Base-by-base conservation (phyloP, 176 grass and related monocot genomes). In the Thalia dealbata region DNA sequence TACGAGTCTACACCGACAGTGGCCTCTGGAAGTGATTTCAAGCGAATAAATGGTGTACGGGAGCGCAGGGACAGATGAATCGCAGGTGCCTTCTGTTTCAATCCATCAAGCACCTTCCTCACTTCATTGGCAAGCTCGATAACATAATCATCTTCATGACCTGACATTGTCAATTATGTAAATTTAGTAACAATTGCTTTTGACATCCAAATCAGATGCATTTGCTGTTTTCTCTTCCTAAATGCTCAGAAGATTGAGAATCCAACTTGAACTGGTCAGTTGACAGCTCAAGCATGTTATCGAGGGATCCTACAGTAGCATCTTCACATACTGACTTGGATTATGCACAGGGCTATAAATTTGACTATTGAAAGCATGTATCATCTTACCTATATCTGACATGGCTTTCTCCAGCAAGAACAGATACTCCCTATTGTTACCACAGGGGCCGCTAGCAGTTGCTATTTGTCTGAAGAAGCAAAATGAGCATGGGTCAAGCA, bases 71-170 rank as follows among this genome's bases (percentile, higher is more conserved):
- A 19, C n/a, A 77, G 52, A 64, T 32, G 78, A n/a, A 73, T 13
- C 27, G 13, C 73, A 25, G 55, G 63, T 44, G 64, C 56, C 35
- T 19, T 84, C n/a, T 73, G 77, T 35, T 60, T 73, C 30, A 65
- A 43, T 7, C 35, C 63, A 35, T 4, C 29, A 21, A 85, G 83
- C 3, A 85, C 67, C 29, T 81, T 81, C 16, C 78, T 76, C 44
- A 85, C 83, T 66, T 80, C 77, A 48, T 85, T 73, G 51, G 83
- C 78, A 23, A 85, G 73, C 62, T 76, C 28, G 3, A 76, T 70
- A 52, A 85, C 83, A 67, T 85, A 85, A 68, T 77, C 71, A 7
- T 81, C 83, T 80, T 85, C 66, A 55, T 85, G 83, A 7, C 83
- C 83, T 85, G 73, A 52, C 70, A 59, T 35, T 32, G 27, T 7